Evolutionary conservation across 2,329 filamentous ascomycete species (phyloP).

Genomic region (Penicillium occitanis): DNA sequence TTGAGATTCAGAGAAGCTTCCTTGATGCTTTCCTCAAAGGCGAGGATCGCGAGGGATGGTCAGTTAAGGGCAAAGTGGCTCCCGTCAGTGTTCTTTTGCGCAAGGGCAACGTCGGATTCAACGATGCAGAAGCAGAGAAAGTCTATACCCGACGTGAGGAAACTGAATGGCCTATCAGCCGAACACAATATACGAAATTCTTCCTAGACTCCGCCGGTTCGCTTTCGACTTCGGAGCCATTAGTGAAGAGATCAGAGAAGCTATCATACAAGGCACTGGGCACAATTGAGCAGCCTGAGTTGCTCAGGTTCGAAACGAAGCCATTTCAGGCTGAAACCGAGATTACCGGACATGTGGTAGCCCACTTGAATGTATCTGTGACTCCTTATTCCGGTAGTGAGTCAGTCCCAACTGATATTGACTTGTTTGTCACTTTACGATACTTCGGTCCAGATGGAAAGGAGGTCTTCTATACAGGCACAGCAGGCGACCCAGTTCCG

Average conservation of each 20-base stretch:
- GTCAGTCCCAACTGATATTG: constrained; percentile 50
- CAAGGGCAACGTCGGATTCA: constrained; percentile 66
- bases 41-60: constrained; percentile 53
- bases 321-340: constrained; percentile 65
- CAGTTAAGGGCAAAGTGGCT: constrained; percentile 55
- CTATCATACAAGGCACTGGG: constrained; percentile 62
- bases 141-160: constrained; percentile 57
- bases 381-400: constrained; percentile 39
- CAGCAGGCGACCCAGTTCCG: constrained; percentile 56
- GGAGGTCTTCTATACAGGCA: constrained; percentile 57
- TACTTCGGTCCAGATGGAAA: constrained; percentile 51
- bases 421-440: constrained; percentile 57
- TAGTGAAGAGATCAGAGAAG: constrained; percentile 31
- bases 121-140: constrained; percentile 62
- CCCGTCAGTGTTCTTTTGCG: constrained; percentile 62
- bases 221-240: not conserved
- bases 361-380: constrained; percentile 63
- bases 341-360: constrained; percentile 67
- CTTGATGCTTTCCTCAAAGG: constrained; percentile 70
- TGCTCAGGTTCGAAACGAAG: constrained; percentile 58
- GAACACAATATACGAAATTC: constrained; percentile 64
- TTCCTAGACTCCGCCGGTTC: constrained; percentile 51
- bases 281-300: constrained; percentile 53
- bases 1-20: constrained; percentile 66
- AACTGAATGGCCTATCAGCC: constrained; percentile 64